Evolutionary conservation across 768 basidiomycete genomes (phyloP), one percentile per base, ranked within the genome.

Genomic region (Lactarius tabidus): DNA sequence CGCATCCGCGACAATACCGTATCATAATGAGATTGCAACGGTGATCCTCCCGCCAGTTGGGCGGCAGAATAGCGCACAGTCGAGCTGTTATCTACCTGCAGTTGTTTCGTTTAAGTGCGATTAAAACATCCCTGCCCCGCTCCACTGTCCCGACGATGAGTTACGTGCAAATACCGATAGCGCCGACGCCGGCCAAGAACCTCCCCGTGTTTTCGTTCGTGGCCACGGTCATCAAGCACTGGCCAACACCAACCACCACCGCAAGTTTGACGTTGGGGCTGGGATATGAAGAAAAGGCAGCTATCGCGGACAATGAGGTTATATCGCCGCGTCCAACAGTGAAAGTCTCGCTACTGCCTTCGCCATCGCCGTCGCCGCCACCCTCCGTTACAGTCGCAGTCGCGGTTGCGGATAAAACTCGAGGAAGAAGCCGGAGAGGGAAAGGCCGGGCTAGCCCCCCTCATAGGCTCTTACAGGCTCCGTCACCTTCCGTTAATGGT

Each of bases 171-270:
- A 33, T 39, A 51, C 55, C 64, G 15, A 57, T 28, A 29, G 57
- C 20, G 2, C 41, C 45, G 43, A 12, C 60, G 10, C 26, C 62
- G 15, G 36, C 58, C 48, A 51, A 15, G 28, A 55, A 33, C 14
- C 28, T 54, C 45, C 63, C 60, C 53, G 31, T 31, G 18, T 59
- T 68, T 53, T 58, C 68, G 18, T 33, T 64, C 51, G 60, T 57
- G 6, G 18, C 69, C 1, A 73, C 75, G 61, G 89, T 90, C 85
- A 79, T 91, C 69, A 87, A 85, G 72, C 78, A 90, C 67, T 89
- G 90, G 90, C 83, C 86, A 20, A 72, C 79, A 54, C 57, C 72
- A 72, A 61, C 74, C 75, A 67, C 74, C 73, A 59, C 29, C 33
- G 85, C 85, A 71, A 78, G 83, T 59, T 92, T 89, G 0, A 88